These are phyloP conservation scores for Handroanthus guayacan DNA, from an alignment of 257 asterid species.

Conservation along the genomic window DNA sequence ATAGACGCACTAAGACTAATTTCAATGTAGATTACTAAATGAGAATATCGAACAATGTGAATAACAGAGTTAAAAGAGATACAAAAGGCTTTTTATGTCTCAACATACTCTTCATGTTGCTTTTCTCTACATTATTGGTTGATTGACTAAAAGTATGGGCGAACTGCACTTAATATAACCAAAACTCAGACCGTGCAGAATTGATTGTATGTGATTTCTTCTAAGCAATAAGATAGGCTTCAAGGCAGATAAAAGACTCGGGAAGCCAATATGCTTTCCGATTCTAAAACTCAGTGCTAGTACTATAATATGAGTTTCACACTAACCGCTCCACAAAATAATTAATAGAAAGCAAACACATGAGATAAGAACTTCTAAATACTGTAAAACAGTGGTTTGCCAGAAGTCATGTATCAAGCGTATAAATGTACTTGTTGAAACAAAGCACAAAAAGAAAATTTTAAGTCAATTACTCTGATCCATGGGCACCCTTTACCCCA, in stretches of 20 bases:
- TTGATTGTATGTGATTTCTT: no score
- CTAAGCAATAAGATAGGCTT: no score
- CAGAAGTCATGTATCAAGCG: not conserved
- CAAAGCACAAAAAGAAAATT: not conserved
- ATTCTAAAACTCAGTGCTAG: no score
- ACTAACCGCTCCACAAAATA: not conserved
- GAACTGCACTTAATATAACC: no score
- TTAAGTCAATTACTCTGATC: conserved; percentile 26
- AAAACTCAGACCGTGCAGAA: no score
- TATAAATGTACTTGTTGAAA: not conserved
- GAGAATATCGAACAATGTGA: not conserved
- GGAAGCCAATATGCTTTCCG: no score
- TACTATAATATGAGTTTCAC: not conserved
- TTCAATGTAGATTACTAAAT: not conserved
- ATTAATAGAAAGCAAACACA: not conserved
- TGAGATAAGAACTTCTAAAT: not conserved
- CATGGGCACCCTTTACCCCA: conserved; percentile 8
- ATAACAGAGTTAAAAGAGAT: not conserved
- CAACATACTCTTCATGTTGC: not conserved
- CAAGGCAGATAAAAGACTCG: no score
- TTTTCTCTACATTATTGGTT: not conserved
- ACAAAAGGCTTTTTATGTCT: not conserved
- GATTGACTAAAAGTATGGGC: not conserved
- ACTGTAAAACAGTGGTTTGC: not conserved
- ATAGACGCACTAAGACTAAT: not conserved